phyloP scores from a whole-genome alignment of 2,329 filamentous ascomycete species.

The Gaeumannomyces tritici region DNA sequence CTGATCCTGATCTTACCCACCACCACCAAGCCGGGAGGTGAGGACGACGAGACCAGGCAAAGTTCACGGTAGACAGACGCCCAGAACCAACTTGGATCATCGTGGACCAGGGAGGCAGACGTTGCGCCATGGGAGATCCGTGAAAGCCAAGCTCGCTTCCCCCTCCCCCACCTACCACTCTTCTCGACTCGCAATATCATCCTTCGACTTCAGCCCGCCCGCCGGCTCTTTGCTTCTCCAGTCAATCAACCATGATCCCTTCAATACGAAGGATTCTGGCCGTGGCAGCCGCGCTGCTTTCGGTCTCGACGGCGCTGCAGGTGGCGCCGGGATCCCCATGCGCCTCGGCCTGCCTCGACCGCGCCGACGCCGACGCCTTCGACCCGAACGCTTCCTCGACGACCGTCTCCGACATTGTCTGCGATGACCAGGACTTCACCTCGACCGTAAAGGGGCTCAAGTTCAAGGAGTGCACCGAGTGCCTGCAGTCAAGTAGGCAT shows the following conservation, averaged over 20 bases:
- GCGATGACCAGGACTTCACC: constrained; percentile 29
- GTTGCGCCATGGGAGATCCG: neutral
- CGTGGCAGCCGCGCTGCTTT: constrained; percentile 8
- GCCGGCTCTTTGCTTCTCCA: too few relatives aligned
- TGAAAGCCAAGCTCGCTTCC: neutral
- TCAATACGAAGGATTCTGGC: constrained; percentile 6
- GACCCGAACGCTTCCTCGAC: constrained; percentile 29
- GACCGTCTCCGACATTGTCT: constrained; percentile 35
- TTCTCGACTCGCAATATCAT: neutral
- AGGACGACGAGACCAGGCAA: neutral
- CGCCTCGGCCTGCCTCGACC: constrained; percentile 34
- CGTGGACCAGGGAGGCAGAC: neutral
- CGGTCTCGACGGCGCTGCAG: constrained; percentile 22
- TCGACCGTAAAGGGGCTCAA: constrained; percentile 28
- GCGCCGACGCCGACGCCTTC: constrained; percentile 19
- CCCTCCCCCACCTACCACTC: neutral
- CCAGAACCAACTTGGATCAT: neutral
- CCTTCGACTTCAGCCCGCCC: neutral
- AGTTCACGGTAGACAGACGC: neutral
- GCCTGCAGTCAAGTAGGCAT: constrained; percentile 34
- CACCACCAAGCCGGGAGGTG: neutral
- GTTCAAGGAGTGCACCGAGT: constrained; percentile 35
- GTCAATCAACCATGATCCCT: neutral
- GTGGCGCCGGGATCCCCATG: constrained; percentile 43
- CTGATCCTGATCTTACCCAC: neutral